Evolutionary conservation across 345 rosid species (phyloP).

Genomic region (Excoecaria cochinchinensis): DNA sequence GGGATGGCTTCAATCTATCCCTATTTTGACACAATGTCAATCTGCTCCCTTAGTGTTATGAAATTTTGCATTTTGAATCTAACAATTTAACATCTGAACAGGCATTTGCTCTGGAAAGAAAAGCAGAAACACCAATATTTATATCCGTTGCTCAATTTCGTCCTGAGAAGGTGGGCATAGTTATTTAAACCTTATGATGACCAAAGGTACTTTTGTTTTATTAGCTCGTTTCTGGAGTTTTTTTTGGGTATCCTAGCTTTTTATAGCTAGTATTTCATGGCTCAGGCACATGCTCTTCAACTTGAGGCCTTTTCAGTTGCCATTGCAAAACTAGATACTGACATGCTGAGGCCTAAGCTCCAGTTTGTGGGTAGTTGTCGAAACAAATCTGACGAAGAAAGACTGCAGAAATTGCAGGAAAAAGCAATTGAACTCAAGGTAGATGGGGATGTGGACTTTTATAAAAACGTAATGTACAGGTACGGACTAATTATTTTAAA

Average conservation of each 20-base stretch:
- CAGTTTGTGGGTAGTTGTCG: slow-evolving; percentile 97
- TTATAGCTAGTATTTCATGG: slow-evolving; percentile 34
- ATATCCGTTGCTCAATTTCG: slow-evolving; percentile 96
- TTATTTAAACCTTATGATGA: slow-evolving; percentile 31
- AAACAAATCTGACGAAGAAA: slow-evolving; percentile 75
- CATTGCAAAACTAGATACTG: slow-evolving; percentile 45
- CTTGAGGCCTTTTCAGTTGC: slow-evolving; percentile 83
- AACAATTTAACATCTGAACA: slow-evolving; percentile 28
- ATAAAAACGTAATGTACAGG: slow-evolving; percentile 79
- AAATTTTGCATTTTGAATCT: slow-evolving; percentile 2
- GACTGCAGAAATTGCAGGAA: slow-evolving; percentile 68
- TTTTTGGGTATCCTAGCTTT: slow-evolving; percentile 3
- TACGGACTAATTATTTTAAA: slow-evolving; percentile 22
- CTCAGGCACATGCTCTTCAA: slow-evolving; percentile 88
- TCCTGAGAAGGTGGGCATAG: slow-evolving; percentile 92
- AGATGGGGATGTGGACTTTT: slow-evolving; percentile 62
- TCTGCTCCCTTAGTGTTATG: neutral
- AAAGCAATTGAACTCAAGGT: slow-evolving; percentile 67
- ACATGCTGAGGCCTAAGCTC: slow-evolving; percentile 67
- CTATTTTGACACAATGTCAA: neutral
- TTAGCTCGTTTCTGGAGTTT: slow-evolving; percentile 30
- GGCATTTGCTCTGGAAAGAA: slow-evolving; percentile 77
- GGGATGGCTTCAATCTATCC: neutral
- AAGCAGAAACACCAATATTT: slow-evolving; percentile 51
- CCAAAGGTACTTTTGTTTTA: slow-evolving; percentile 32